Base-by-base conservation (phyloP, 148 eudicot species). In the Simmondsia chinensis region DNA sequence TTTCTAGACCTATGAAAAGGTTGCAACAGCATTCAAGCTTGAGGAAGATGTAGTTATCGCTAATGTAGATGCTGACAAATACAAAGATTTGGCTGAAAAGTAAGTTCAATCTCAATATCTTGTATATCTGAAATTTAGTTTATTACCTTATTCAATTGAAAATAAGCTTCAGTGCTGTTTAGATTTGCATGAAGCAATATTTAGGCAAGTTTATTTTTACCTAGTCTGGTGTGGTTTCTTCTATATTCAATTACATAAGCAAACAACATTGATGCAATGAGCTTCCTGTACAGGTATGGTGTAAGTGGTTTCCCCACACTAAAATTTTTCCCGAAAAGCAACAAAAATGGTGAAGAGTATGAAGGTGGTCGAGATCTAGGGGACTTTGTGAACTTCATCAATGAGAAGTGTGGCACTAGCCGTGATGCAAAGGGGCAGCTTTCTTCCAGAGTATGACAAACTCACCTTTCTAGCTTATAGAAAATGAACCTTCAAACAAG, bases 301-400 rank as follows among this genome's bases (percentile, higher is more conserved):
- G 72, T 91, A 19, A 85, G 88, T 65, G 97, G 97, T 38, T 91
- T 40, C 52, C 97, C 97, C 24, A 91, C 97, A 31, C 56, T 91
- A 61, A 91, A 91, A 57, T 91, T 85, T 61, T 91, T 91, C 71
- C 95, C 97, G 13, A 81, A 85, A 71, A 64, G 48, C 69, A 91
- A 91, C 56, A 91, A 91, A 64, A 94, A 75, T 38, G 97, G 97
- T 67, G 97, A 91, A 74, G 97, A 85, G 33, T 91, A 85, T 50
- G 81, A 82, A 2, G 96, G 94, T 60, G 94, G 89, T 18, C 69
- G 94, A 28, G 99, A 91, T 23, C 14, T 79, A 46, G 89, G 76
- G 23, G 94, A 75, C 60, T 91, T 86, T 50, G 94, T 86, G 28
- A 73, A 48, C 46, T 79, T 91, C 54, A 77, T 91, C 46, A 91